Evolutionary conservation across 2,329 filamentous ascomycete genomes (phyloP), one percentile per base, ranked within the genome.

Genomic region (Aspergillus hiratsukae): DNA sequence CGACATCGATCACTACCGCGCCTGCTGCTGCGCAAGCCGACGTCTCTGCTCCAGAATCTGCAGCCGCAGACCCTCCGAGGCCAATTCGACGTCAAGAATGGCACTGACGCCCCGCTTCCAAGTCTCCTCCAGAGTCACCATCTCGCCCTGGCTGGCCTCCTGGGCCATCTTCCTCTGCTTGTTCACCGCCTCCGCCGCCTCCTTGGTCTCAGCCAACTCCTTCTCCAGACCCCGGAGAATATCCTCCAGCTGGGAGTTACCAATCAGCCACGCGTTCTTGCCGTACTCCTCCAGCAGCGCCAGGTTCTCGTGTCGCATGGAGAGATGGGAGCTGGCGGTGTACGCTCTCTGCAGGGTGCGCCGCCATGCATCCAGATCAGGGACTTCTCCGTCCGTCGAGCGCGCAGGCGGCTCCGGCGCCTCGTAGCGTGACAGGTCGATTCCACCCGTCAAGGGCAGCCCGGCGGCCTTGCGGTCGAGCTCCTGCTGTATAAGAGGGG

Each of bases 231-330:
- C 73, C 51, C 81, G 81, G 52, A 95, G 74, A 45, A 90, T 82
- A 46, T 84, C 83, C 75, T 97, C 93, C 21, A 91, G 74, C 63
- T 89, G 85, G 65, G 87, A 84, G 73, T 99, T 99, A 5, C 85
- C 85, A 8, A 96, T 82, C 54, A 99, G 80, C 93, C 94, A 97
- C 9, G 90, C 88, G 72, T 96, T 96, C 76, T 90, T 90, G 63
- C 93, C 94, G 73, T 87, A 87, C 51, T 81, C 81, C 66, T 94
- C 89, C 21, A 96, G 83, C n/a, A 96, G 80, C 1, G 80, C 77
- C 19, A 96, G 83, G 73, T 87, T 85, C 46, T 81, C 79, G 51
- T 81, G 73, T 27, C 84, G 77, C 51, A 76, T 76, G 2, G 78
- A 73, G 23, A 88, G 75, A 69, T 88, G 86, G 3, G 81, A 79